Percentiles rank a stretch among this genome's conserved stretches.
Conservation (phyloP, 2,329 filamentous ascomycete species). For the Xylariaceae sp. region DNA sequence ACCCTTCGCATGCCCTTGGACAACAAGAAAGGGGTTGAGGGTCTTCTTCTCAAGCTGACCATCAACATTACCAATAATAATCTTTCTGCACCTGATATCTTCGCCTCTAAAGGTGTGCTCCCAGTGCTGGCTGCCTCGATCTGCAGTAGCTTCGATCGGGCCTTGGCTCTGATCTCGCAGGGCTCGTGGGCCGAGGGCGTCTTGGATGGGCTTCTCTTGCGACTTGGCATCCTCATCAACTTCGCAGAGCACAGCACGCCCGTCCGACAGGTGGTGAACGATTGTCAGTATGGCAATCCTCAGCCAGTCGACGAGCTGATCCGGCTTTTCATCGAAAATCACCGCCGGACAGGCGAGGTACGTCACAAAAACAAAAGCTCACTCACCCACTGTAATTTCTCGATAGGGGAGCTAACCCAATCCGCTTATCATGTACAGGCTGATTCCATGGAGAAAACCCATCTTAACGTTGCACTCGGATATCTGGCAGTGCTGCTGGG, state of each 20-base stretch:
- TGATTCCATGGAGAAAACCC: constrained; percentile 67
- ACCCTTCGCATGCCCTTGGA: constrained; percentile 33
- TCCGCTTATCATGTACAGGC: constrained; percentile 39
- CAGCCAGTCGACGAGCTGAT: constrained; percentile 55
- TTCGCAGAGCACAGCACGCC: constrained; percentile 70
- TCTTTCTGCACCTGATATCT: constrained; percentile 59
- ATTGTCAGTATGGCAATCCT: constrained; percentile 31
- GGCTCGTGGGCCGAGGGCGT: constrained; percentile 44
- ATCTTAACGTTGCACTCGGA: constrained; percentile 76
- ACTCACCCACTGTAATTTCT: neutral
- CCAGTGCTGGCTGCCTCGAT: constrained; percentile 44
- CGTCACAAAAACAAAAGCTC: too few relatives aligned
- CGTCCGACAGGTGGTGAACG: constrained; percentile 49
- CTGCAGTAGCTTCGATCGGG: constrained; percentile 44
- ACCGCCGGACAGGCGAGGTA: constrained; percentile 63
- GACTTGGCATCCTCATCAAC: constrained; percentile 81
- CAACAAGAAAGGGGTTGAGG: constrained; percentile 37
- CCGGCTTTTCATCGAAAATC: constrained; percentile 61
- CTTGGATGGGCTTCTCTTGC: constrained; percentile 68
- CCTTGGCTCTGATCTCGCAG: constrained; percentile 43
- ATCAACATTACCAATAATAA: constrained; percentile 86
- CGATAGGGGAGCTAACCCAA: constrained; percentile 16
- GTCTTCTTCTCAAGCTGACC: constrained; percentile 61
- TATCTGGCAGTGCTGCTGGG: constrained; percentile 82
- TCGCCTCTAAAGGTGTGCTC: constrained; percentile 57